Evolutionary conservation across 805 yeast genomes (phyloP), one percentile per base, ranked within the genome.

Genomic region (Candida chilensis): DNA sequence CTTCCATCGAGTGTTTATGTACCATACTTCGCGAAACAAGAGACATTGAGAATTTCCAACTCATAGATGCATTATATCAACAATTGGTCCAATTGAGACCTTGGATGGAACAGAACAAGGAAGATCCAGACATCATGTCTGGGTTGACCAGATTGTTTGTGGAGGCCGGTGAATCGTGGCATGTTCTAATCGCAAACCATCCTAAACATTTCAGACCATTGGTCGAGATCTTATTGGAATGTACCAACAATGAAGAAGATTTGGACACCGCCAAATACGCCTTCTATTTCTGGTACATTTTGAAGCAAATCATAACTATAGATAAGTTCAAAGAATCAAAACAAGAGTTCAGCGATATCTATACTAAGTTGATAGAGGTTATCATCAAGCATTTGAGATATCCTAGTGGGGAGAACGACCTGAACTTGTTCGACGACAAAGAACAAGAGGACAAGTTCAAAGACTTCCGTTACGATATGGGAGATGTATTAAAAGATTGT

Each of bases 161-260:
- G 5, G 94, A 87, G 42, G 94, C 96, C 2, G 95, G 95, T 33
- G 96, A 87, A 55, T 71, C 94, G 2, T 92, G 98, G 98, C 92
- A 86, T 53, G 82, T 83, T 20, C 62, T 83, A 20, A 75, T 92
- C 30, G 86, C 90, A 5, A 74, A 74, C 42, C 60, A 69, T 31
- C 92, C 96, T 0, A 55, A 54, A 27, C 68, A 70, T 27, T 88
- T 83, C 57, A 68, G 71, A 38, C 81, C 82, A 1, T 57, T 92
- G 44, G 88, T 88, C 13, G 77, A 74, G 34, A 74, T 84, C 5
- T 53, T 90, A 15, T 63, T 86, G 27, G 74, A 77, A 37, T 71
- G 88, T 37, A 67, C 94, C 16, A 66, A 78, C 24, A 74, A 74
- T 39, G 84, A 81, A 29, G 79, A 79, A 29, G 96, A 90, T 52